These are phyloP conservation scores for Paramyrothecium sp. DNA, from an alignment of 2,329 filamentous ascomycete genomes.

Conservation along the genomic window DNA sequence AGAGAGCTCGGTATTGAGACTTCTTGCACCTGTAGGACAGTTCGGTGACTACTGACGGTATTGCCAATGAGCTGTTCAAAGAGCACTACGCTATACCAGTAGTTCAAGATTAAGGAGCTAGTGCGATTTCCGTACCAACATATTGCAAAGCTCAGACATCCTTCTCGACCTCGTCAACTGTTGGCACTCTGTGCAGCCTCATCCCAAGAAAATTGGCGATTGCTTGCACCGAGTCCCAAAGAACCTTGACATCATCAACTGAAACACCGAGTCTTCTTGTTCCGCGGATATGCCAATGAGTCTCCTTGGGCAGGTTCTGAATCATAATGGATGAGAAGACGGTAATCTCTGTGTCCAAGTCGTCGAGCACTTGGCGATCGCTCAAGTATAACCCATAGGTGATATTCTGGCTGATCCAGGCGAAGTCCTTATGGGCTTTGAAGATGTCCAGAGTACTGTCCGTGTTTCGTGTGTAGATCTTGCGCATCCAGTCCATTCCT, in stretches of 20 bases:
- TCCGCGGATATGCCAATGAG: slow-evolving; percentile 46
- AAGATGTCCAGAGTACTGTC: slow-evolving; percentile 29
- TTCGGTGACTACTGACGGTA: too few relatives aligned
- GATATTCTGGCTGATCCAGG: slow-evolving; percentile 52
- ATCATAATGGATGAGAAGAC: slow-evolving; percentile 56
- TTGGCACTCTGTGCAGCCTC: background rate
- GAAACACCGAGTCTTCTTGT: background rate
- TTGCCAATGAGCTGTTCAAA: too few relatives aligned
- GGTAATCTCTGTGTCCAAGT: slow-evolving; percentile 53
- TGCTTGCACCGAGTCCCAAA: background rate
- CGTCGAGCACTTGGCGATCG: slow-evolving; percentile 52
- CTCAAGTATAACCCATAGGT: slow-evolving; percentile 58
- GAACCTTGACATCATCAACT: background rate
- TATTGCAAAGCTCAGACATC: background rate
- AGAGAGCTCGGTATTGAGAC: too few relatives aligned
- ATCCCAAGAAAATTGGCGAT: background rate
- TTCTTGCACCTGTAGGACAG: too few relatives aligned
- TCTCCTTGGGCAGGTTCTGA: slow-evolving; percentile 51
- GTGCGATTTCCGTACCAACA: too few relatives aligned
- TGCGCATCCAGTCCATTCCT: slow-evolving; percentile 53
- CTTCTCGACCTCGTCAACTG: background rate
- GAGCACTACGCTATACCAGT: too few relatives aligned
- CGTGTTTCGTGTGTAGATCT: slow-evolving; percentile 53
- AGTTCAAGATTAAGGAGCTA: too few relatives aligned
- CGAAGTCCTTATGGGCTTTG: slow-evolving; percentile 34